Evolutionary conservation across 495 filamentous ascomycete species (phyloP), one percentile per base, ranked within the genome.

Genomic region (Trichocladium uniseriatum): DNA sequence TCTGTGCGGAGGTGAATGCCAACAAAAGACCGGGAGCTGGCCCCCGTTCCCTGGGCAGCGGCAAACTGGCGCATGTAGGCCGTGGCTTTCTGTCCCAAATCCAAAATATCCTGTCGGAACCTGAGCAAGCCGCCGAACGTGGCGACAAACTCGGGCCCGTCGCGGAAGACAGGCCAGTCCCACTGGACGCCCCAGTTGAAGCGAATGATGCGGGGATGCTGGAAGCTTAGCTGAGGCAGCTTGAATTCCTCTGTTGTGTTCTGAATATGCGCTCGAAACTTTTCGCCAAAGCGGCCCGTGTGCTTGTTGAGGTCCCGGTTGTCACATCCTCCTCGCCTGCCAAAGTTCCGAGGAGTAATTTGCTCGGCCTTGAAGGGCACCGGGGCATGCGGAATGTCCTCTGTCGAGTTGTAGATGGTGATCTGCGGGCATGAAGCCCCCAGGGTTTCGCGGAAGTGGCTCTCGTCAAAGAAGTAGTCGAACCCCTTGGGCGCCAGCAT

Each of bases 151-250:
- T 73, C 69, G 5, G 67, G 63, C 5, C 69, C 69, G 41, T 73
- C 69, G n/a, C 63, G 63, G 36, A 55, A 62, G 5, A 67, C 55
- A 5, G 66, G 68, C 63, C 64, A 70, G 48, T 79, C 70, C 53
- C 60, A 72, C 18, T 70, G 62, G 28, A 67, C 69, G 6, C 70
- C 71, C 71, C 73, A 75, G 40, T 54, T 63, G 27, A 75, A 59
- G 2, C 67, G 62, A 11, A 69, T 52, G 13, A 64, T 48, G 10
- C 65, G 61, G 8, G 68, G 68, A 38, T 61, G 60, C 10, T 55
- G 48, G 19, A 40, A 31, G 38, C 59, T 63, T 2, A 66, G 59
- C 9, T 56, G 49, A 4, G 48, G 49, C 3, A 55, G 51, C 36
- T 53, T 53, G 51, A 66, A 46, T 43, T 66, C 42, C 34, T 49